phyloP scores from a whole-genome alignment of 2,329 filamentous ascomycete species.

The Colletotrichum karsti region DNA sequence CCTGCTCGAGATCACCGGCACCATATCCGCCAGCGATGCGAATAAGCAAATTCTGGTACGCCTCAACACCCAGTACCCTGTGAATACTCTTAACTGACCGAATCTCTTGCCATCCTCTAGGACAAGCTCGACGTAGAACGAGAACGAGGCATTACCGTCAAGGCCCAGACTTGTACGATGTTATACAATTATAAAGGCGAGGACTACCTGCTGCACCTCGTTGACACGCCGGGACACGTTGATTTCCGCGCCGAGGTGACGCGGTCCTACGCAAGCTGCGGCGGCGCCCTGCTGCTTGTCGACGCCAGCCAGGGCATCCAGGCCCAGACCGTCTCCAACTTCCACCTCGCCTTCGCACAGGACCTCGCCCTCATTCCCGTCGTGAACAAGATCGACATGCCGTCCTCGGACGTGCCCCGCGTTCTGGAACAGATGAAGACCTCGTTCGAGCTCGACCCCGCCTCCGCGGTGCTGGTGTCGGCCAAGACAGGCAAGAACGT shows the following conservation, averaged over 20 bases:
- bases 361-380: conserved; percentile 88
- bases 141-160: conserved; percentile 93
- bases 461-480: conserved; percentile 77
- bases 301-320: conserved; percentile 97
- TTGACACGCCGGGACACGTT: conserved; percentile 97
- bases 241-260: conserved; percentile 98
- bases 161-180: conserved; percentile 99
- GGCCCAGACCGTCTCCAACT: conserved; percentile 98
- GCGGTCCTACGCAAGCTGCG: conserved; percentile 94
- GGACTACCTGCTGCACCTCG: conserved; percentile 93
- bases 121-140: conserved; percentile 98
- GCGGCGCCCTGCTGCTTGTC: conserved; percentile 89
- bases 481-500: conserved; percentile 96
- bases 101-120: conserved; percentile 33
- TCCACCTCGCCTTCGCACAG: conserved; percentile 95
- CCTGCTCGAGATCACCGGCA: conserved; percentile 91
- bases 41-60: conserved; percentile 88
- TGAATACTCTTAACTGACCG: too few species aligned
- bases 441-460: conserved; percentile 87
- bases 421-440: conserved; percentile 87
- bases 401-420: conserved; percentile 85
- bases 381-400: conserved; percentile 96
- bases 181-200: conserved; percentile 86
- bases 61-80: background rate
- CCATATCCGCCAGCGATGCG: conserved; percentile 79